A percentile compares a stretch with the other conserved stretches of the same genome.
Conservation (phyloP, 768 basidiomycete species). For the Nidularia pulvinata region DNA sequence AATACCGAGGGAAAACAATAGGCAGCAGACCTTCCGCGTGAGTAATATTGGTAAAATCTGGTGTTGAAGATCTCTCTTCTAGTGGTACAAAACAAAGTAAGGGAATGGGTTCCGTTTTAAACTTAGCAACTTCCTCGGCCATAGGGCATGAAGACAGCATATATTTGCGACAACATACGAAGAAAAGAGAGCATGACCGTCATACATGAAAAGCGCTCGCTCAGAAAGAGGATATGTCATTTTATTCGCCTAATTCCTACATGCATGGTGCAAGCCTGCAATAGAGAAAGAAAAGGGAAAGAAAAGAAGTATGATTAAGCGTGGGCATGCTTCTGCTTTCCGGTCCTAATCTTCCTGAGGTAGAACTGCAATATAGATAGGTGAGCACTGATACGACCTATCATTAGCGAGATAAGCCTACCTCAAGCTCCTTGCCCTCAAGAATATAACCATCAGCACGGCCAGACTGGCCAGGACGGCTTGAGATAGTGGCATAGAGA, state of each 20-base stretch:
- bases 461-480: slow-evolving; percentile 96
- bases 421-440: slow-evolving; percentile 99
- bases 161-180: background rate
- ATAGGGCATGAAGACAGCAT: background rate
- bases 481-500: slow-evolving; percentile 91
- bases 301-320: slow-evolving; percentile 24
- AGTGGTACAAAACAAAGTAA: background rate
- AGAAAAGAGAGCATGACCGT: background rate
- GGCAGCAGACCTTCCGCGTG: too few relatives aligned
- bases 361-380: slow-evolving; percentile 68
- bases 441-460: slow-evolving; percentile 97
- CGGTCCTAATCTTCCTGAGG: slow-evolving; percentile 88
- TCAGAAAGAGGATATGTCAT: slow-evolving; percentile 4
- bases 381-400: background rate
- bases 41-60: too few relatives aligned
- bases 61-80: too few relatives aligned
- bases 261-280: background rate
- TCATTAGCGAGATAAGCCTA: slow-evolving; percentile 28
- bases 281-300: slow-evolving; percentile 8
- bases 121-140: background rate
- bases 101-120: background rate
- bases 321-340: slow-evolving; percentile 93
- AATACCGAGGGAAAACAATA: too few relatives aligned
- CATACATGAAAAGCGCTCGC: background rate
- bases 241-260: slow-evolving; percentile 14